Percentiles rank a stretch among this genome's conserved stretches.
Conservation (phyloP, 768 basidiomycete genomes). For the Boletus vermiculosoides region DNA sequence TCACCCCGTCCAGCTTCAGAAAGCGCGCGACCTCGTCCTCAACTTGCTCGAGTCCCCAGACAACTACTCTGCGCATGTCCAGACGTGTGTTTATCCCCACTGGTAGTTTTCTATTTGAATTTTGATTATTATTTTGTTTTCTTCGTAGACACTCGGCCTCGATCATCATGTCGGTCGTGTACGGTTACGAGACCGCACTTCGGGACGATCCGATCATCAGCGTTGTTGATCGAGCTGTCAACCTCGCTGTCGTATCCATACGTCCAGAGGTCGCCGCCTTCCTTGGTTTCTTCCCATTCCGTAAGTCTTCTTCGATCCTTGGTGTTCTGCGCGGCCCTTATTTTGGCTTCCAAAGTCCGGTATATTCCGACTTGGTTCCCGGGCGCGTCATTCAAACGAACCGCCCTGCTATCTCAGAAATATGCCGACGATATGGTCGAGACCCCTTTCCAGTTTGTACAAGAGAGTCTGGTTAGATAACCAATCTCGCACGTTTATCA, state of each 20-base stretch:
- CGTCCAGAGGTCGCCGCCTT: slow-evolving; percentile 32
- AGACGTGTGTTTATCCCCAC: slow-evolving; percentile 20
- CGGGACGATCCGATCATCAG: slow-evolving; percentile 28
- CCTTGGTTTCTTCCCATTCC: slow-evolving; percentile 38
- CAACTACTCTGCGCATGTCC: slow-evolving; percentile 19
- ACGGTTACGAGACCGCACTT: slow-evolving; percentile 28
- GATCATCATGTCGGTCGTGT: slow-evolving; percentile 32
- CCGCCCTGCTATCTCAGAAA: slow-evolving; percentile 23
- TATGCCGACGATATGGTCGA: slow-evolving; percentile 25
- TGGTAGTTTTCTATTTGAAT: neutral
- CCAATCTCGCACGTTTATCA: neutral
- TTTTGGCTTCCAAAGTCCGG: slow-evolving; percentile 24
- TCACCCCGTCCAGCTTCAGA: slow-evolving; percentile 25
- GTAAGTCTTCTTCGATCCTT: slow-evolving; percentile 21
- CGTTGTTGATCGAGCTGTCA: slow-evolving; percentile 26
- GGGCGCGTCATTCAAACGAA: slow-evolving; percentile 36
- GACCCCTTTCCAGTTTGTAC: slow-evolving; percentile 33
- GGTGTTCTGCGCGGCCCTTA: neutral
- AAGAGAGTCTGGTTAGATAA: slow-evolving; percentile 32
- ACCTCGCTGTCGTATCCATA: slow-evolving; percentile 21
- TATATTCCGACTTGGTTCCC: slow-evolving; percentile 42
- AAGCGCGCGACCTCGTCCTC: slow-evolving; percentile 24
- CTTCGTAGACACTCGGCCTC: slow-evolving; percentile 23
- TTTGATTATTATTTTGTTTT: neutral
- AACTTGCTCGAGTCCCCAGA: slow-evolving; percentile 25